Evolutionary conservation across 345 rosid genomes (phyloP).

Genomic region (Jatropha curcas): DNA sequence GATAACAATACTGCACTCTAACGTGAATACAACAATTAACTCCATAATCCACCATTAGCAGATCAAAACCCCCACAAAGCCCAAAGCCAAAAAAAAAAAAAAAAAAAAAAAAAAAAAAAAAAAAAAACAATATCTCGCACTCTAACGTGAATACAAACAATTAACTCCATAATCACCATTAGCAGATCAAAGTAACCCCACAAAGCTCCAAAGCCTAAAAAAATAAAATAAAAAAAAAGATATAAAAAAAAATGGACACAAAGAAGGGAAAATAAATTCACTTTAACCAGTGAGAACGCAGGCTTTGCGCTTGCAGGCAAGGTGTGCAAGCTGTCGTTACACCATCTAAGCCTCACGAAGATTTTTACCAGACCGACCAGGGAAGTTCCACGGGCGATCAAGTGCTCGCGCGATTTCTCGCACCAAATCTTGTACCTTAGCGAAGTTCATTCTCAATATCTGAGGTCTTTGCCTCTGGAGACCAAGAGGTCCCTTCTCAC

Average conservation of each 20-base stretch:
- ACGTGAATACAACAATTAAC: not conserved
- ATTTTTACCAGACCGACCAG: constrained; percentile 83
- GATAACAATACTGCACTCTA: not conserved
- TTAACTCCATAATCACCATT: too few species aligned
- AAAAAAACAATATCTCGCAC: too few species aligned
- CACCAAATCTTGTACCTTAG: constrained; percentile 64
- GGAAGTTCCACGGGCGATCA: constrained; percentile 81
- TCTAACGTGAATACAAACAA: too few species aligned
- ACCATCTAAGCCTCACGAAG: constrained; percentile 88
- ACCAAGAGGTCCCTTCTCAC: constrained; percentile 86
- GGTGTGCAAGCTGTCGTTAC: constrained; percentile 92
- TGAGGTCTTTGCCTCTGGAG: constrained; percentile 76
- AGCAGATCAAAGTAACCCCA: too few species aligned
- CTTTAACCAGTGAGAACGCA: constrained; percentile 65
- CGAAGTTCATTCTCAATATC: constrained; percentile 57
- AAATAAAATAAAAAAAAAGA: too few species aligned
- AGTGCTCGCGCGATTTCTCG: constrained; percentile 86
- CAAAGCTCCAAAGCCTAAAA: too few species aligned
- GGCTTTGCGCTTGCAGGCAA: constrained; percentile 75
- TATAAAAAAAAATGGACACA: too few species aligned
- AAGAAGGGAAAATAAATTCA: not conserved
- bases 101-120: not conserved
- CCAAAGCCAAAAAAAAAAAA: not conserved
- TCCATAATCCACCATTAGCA: not conserved
- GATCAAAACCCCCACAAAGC: not conserved